Conservation (phyloP, 129 eudicot species). For the Artemisia tridentata region DNA sequence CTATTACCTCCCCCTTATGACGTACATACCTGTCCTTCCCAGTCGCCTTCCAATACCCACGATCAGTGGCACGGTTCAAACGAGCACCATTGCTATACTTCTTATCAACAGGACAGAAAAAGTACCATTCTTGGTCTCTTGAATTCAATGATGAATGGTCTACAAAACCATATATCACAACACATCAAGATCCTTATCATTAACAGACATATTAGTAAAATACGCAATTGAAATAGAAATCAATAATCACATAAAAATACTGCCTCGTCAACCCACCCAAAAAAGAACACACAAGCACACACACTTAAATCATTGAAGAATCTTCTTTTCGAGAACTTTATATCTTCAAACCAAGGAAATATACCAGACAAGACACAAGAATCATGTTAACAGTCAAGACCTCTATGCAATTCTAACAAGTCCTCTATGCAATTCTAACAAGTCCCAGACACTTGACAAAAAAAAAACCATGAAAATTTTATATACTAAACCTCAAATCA, state of each 20-base stretch:
- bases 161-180: constrained; percentile 22
- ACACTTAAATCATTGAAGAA: not conserved
- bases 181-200: constrained; percentile 8
- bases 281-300: not conserved
- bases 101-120: constrained; percentile 67
- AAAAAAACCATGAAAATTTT: too few species aligned
- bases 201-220: not conserved
- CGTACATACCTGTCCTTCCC: constrained; percentile 66
- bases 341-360: not conserved
- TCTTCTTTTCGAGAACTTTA: not conserved
- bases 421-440: too few species aligned
- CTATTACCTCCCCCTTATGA: constrained; percentile 51
- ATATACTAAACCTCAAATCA: not conserved
- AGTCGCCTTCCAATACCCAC: constrained; percentile 78
- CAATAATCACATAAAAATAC: not conserved
- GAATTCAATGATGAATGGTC: constrained; percentile 55
- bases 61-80: constrained; percentile 69
- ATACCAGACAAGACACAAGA: too few species aligned
- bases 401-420: too few species aligned
- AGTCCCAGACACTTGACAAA: too few species aligned
- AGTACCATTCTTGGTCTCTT: constrained; percentile 79
- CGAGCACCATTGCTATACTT: constrained; percentile 68
- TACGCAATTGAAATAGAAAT: not conserved
- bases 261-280: not conserved
- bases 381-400: too few species aligned